Evolutionary conservation across 208 protist species (phyloP), one percentile per base, ranked within the genome.

Genomic region (Acanthamoeba triangularis): DNA sequence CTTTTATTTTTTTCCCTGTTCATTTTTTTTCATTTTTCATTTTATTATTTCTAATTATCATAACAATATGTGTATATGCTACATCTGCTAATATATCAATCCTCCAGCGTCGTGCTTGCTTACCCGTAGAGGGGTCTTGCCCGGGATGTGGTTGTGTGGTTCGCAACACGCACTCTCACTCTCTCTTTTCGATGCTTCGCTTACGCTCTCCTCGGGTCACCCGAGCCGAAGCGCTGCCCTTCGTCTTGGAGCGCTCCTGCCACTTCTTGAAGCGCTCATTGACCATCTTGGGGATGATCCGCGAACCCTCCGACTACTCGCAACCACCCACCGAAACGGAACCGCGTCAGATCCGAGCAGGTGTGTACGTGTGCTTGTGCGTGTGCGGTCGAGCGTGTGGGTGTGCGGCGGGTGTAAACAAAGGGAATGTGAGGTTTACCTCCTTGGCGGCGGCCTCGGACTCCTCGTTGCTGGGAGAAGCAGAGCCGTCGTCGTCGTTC

Each of bases 261-360:
- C 69, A 78, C 20, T 44, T 37, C n/a, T 44, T 35, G 37, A 78
- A 78, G 23, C 69, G 69, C 1, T 78, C 69, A n/a, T 78, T 78
- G 0, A 78, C 69, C 33, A 78, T 41, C 30, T 78, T 78, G 69
- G 69, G 69, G 69, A 78, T 78, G 69, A 78, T 78, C 16, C 69
- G 69, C 11, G 69, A 78, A 8, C 69, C 69, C 69, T 78, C 69
- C 5, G 69, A 41, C 11, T 35, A 8, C n/a, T n/a, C 18, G 69
- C 37, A 18, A 18, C 37, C 23, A 25, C 37, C 37, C 69, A 44
- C 11, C 23, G 23, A 47, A 14, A 10, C 69, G 10, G 59, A 18
- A 65, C 14, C 59, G 7, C 59, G 59, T 23, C 11, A n/a, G 59
- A 3, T n/a, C 59, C n/a, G n/a, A n/a, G n/a, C n/a, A n/a, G n/a